phyloP scores from a whole-genome alignment of 768 basidiomycete species.

The Cyclocybe cylindracea region DNA sequence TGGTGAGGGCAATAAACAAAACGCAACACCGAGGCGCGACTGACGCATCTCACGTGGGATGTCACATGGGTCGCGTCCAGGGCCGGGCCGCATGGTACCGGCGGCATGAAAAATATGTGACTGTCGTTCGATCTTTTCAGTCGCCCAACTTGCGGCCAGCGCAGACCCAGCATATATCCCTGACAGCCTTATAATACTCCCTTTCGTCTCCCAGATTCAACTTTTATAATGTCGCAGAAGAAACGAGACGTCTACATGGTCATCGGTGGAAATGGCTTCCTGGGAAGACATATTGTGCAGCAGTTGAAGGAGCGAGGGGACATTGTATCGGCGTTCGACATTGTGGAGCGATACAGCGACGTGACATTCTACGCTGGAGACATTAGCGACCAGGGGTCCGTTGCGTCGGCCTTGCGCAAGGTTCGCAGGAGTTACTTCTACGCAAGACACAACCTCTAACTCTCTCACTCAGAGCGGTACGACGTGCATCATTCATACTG shows the following conservation, averaged over 20 bases:
- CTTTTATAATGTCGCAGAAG: constrained; percentile 20
- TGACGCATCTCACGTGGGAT: constrained; percentile 4
- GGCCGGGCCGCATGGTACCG: too few species aligned
- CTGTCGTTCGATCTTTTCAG: constrained; percentile 23
- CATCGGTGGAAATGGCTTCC: constrained; percentile 92
- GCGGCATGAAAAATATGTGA: constrained; percentile 15
- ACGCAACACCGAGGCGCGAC: constrained; percentile 14
- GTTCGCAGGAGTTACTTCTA: constrained; percentile 38
- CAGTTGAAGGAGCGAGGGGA: constrained; percentile 78
- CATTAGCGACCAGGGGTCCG: constrained; percentile 75
- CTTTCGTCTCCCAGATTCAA: neutral
- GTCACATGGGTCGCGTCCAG: constrained; percentile 43
- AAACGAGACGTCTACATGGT: constrained; percentile 81
- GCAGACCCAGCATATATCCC: neutral
- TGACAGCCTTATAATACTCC: neutral
- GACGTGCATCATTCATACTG: constrained; percentile 95
- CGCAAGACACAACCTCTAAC: too few species aligned
- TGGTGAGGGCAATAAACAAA: neutral
- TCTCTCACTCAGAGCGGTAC: constrained; percentile 59
- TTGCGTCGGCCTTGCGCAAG: constrained; percentile 73
- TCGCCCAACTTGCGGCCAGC: constrained; percentile 9
- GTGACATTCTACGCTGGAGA: constrained; percentile 89
- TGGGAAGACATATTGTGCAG: constrained; percentile 90
- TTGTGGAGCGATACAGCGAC: constrained; percentile 88
- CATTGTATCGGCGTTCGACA: constrained; percentile 84